Percentiles rank a stretch among this genome's conserved stretches.
Conservation (phyloP, 495 filamentous ascomycete species). For the Penicillium parvum region DNA sequence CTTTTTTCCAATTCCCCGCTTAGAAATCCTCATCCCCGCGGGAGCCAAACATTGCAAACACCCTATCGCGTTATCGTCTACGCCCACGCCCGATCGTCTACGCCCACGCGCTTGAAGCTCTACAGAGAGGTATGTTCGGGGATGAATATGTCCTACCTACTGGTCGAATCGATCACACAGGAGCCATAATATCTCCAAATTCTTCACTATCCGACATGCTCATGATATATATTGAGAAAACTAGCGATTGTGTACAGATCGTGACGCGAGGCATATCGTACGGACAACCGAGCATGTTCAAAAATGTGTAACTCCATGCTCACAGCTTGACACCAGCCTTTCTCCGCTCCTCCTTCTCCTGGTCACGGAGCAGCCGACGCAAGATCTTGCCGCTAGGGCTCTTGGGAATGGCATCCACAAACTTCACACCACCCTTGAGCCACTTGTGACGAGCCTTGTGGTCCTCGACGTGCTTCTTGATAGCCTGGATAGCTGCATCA, state of each 20-base stretch:
- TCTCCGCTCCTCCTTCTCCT: conserved; percentile 66
- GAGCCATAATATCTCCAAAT: no score
- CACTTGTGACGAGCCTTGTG: conserved; percentile 87
- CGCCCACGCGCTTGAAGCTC: no score
- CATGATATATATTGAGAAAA: no score
- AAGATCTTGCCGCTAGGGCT: conserved; percentile 93
- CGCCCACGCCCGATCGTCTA: no score
- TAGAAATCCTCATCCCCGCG: conserved; percentile 43
- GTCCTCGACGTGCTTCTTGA: conserved; percentile 72
- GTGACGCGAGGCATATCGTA: no score
- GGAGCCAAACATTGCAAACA: conserved; percentile 37
- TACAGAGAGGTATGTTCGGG: no score
- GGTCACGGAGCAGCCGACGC: conserved; percentile 72
- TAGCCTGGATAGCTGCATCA: conserved; percentile 58
- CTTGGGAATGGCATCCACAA: conserved; percentile 75
- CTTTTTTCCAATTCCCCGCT: conserved; percentile 31
- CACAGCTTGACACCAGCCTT: conserved; percentile 57
- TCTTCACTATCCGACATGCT: no score
- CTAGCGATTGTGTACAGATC: no score
- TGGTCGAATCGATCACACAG: no score
- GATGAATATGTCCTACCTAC: no score
- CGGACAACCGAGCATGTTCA: no score
- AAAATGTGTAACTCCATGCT: background rate
- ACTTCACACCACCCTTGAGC: conserved; percentile 80
- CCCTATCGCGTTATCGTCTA: conserved; percentile 1